Conservation (phyloP, 768 basidiomycete genomes). For the Leccinum disarticulatum region DNA sequence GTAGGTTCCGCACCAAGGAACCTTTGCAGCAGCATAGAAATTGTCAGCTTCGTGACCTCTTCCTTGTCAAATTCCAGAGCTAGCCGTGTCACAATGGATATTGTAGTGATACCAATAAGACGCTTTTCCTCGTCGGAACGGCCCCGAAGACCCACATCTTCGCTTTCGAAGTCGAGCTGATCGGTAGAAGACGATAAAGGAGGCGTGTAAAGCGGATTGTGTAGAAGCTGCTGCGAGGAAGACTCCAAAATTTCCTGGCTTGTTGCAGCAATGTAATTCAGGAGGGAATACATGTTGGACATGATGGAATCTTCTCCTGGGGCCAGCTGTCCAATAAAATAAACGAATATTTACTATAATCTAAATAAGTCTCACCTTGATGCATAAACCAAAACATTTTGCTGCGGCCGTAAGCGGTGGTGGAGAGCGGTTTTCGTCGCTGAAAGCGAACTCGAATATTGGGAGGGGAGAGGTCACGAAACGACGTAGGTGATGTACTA, state of each 20-base stretch:
- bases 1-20: constrained; percentile 81
- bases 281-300: constrained; percentile 95
- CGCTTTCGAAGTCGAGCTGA: constrained; percentile 51
- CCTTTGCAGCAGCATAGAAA: constrained; percentile 91
- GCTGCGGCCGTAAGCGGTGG: constrained; percentile 83
- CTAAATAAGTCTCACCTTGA: constrained; percentile 53
- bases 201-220: constrained; percentile 40
- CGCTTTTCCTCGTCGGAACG: constrained; percentile 83
- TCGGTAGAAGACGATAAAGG: constrained; percentile 39
- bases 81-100: constrained; percentile 85
- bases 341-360: neutral
- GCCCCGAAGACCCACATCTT: constrained; percentile 62
- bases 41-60: constrained; percentile 85
- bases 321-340: constrained; percentile 52
- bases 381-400: constrained; percentile 86
- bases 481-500: constrained; percentile 78
- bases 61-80: constrained; percentile 85
- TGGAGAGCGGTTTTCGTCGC: constrained; percentile 67
- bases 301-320: constrained; percentile 87
- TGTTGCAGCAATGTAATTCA: constrained; percentile 87
- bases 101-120: constrained; percentile 85
- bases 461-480: constrained; percentile 87
- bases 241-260: constrained; percentile 71
- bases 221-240: constrained; percentile 43
- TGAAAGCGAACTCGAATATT: constrained; percentile 86